These are phyloP conservation scores for Hypomyces perniciosus DNA, from an alignment of 2,329 filamentous ascomycete species.

Conservation along the genomic window DNA sequence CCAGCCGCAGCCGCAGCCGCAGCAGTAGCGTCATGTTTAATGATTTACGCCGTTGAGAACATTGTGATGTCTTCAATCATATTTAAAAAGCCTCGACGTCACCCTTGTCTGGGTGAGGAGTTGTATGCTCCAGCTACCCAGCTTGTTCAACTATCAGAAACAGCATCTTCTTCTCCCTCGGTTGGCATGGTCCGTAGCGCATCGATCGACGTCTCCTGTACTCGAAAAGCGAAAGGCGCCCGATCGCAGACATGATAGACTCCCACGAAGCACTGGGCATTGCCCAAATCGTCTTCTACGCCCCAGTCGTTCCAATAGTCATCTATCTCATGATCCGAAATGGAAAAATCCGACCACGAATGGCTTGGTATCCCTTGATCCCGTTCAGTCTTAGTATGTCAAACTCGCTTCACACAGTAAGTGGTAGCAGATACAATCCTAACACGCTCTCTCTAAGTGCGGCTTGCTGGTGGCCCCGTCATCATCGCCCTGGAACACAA, in stretches of 20 bases:
- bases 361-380: conserved; percentile 24
- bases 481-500: conserved; percentile 19
- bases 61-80: not conserved
- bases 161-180: not conserved
- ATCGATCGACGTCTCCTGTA: not conserved
- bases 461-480: conserved; percentile 23
- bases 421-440: not conserved
- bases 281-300: conserved; percentile 22
- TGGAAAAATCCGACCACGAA: conserved; percentile 20
- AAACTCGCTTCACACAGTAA: not conserved
- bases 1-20: not conserved
- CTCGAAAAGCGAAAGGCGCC: not conserved
- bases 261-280: conserved; percentile 21
- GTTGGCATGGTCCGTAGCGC: no score
- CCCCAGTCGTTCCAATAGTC: conserved; percentile 19
- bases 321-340: conserved; percentile 21
- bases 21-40: not conserved
- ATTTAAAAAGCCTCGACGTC: conserved; percentile 10
- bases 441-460: conserved; percentile 15
- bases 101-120: conserved; percentile 22
- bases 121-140: not conserved
- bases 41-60: not conserved
- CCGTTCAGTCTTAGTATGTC: conserved; percentile 19
- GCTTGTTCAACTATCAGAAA: not conserved
- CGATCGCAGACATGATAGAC: conserved; percentile 13